Evolutionary conservation across 2,329 filamentous ascomycete genomes (phyloP), one percentile per base, ranked within the genome.

Genomic region (Ramularia endophylla): DNA sequence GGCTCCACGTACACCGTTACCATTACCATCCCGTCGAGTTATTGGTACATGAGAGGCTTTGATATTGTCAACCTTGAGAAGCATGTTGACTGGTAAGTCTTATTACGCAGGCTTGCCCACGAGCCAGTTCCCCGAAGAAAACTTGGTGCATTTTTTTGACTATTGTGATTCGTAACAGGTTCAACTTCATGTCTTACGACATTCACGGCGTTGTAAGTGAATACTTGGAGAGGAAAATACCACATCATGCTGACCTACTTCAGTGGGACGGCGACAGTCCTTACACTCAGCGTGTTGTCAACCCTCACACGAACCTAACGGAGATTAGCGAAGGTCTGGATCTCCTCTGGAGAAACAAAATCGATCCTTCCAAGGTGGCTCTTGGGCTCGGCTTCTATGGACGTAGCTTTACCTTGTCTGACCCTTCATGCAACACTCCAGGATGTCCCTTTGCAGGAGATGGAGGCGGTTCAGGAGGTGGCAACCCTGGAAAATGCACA

Each of bases 361-460:
- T 77, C 1, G 48, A 55, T 0, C 56, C 71, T 0, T 35, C 46
- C 0, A 69, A 71, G 40, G 47, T 77, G 3, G 58, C 52, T 3
- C 41, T 77, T 5, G 73, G 73, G 1, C 20, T 69, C 3, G 68
- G 60, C 3, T 74, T 71, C 43, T 75, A 75, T 47, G 68, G 70
- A 4, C 58, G 63, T 2, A 53, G 52, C 1, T 66, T 63, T 40
- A 60, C 54, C 1, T 27, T 64, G 4, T 32, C 35, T 1, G 44
- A 59, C 39, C 22, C 53, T 3, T 30, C 30, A n/a, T 56, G 56
- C 40, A 42, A 20, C 4, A 37, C 16, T 3, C 38, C 54, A 17
- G 45, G 48, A 8, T 55, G 56, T 41, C 4, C 28, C n/a, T 56
- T 56, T 38, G 37, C 15, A 8, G 44, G 34, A 9, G 46, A 40